Evolutionary conservation across 768 basidiomycete genomes (phyloP).

Genomic region (Mycena chlorophos): DNA sequence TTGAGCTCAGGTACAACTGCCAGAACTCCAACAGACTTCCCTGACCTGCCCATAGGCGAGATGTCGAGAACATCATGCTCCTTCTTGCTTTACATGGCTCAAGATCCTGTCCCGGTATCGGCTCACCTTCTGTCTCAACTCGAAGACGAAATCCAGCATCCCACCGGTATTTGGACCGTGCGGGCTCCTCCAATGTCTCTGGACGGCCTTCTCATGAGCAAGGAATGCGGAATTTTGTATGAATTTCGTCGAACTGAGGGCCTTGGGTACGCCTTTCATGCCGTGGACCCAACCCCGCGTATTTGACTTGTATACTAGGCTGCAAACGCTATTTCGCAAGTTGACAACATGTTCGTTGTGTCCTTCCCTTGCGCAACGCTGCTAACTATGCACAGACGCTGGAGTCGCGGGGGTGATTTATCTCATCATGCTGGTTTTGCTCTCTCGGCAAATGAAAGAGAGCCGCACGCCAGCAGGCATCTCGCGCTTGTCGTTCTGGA

Average conservation of each 20-base stretch:
- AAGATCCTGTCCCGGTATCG: conserved; percentile 55
- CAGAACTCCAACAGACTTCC: background rate
- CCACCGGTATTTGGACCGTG: conserved; percentile 69
- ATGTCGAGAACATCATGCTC: conserved; percentile 54
- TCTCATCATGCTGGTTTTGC: conserved; percentile 62
- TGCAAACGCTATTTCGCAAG: conserved; percentile 70
- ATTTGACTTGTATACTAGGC: conserved; percentile 38
- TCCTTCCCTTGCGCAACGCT: background rate
- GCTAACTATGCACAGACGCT: conserved; percentile 55
- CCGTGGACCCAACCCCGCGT: background rate
- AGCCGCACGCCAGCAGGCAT: conserved; percentile 80
- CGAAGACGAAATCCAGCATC: conserved; percentile 72
- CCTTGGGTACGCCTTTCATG: conserved; percentile 49
- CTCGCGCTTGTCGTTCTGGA: conserved; percentile 79
- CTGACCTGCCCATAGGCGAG: conserved; percentile 40
- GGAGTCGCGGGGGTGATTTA: conserved; percentile 68
- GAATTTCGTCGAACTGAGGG: conserved; percentile 68
- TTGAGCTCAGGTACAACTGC: conserved; percentile 30
- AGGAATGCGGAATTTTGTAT: conserved; percentile 76
- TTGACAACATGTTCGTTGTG: conserved; percentile 58
- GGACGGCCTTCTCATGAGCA: conserved; percentile 70
- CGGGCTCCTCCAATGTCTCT: conserved; percentile 56
- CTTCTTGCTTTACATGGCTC: conserved; percentile 66
- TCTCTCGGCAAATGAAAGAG: conserved; percentile 71
- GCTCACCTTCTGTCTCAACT: conserved; percentile 62